Percentiles rank a stretch among this genome's conserved stretches.
Conservation (phyloP, 2,329 filamentous ascomycete species). For the Aspergillus japonicus region DNA sequence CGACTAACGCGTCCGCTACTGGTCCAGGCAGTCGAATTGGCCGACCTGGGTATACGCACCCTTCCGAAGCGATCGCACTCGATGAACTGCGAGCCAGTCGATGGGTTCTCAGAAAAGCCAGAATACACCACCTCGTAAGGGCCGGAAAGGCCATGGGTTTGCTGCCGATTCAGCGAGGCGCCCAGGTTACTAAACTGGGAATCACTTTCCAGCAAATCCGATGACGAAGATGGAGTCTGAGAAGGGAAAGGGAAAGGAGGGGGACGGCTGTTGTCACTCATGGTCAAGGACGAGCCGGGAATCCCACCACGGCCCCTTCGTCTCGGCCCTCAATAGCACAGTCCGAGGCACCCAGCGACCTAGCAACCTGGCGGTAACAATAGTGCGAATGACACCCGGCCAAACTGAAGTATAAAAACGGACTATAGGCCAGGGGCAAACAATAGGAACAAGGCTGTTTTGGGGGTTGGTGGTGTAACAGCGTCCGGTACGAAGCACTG, state of each 20-base stretch:
- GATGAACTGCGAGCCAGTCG: constrained; percentile 9
- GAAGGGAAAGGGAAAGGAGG: constrained; percentile 17
- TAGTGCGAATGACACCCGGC: neutral
- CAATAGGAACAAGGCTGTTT: constrained; percentile 4
- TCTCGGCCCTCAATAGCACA: constrained; percentile 9
- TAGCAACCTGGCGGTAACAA: neutral
- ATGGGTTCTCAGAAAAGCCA: constrained; percentile 14
- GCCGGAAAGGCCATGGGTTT: constrained; percentile 15
- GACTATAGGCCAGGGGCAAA: constrained; percentile 11
- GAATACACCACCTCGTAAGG: constrained; percentile 16
- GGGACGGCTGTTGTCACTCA: constrained; percentile 23
- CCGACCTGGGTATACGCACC: constrained; percentile 32
- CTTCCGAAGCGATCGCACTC: constrained; percentile 23
- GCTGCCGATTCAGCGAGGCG: constrained; percentile 19
- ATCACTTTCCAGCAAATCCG: constrained; percentile 19
- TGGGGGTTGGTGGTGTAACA: neutral
- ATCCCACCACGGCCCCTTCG: constrained; percentile 12
- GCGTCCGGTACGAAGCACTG: neutral
- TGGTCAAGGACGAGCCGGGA: constrained; percentile 15
- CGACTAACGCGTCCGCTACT: constrained; percentile 35
- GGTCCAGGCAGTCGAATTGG: constrained; percentile 22
- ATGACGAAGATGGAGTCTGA: constrained; percentile 17
- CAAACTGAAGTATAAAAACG: neutral
- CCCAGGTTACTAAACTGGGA: constrained; percentile 17
- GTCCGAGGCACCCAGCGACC: neutral